phyloP scores from a whole-genome alignment of 192 early-diverging fungal species.

The Coemansia biformis region DNA sequence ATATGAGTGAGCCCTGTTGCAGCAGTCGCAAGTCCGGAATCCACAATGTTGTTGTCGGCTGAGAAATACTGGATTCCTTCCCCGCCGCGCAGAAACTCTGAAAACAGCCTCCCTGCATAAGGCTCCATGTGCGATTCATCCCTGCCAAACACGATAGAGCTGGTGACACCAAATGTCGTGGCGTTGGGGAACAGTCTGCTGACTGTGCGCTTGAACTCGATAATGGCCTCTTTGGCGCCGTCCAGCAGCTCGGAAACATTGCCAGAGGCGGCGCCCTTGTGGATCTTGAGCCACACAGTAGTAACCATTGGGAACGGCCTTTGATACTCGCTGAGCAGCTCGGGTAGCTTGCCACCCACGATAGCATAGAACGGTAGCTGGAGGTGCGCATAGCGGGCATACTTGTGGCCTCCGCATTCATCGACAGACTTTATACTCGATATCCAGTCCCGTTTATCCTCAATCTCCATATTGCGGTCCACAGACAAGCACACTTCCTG shows the following conservation, averaged over 20 bases:
- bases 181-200: constrained; percentile 18
- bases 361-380: constrained; percentile 9
- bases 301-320: constrained; percentile 4
- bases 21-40: neutral
- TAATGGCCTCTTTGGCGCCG: neutral
- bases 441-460: constrained; percentile 14
- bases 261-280: too few relatives aligned
- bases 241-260: constrained; percentile 1
- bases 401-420: constrained; percentile 3
- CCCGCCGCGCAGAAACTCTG: constrained; percentile 3
- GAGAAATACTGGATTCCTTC: constrained; percentile 8
- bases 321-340: neutral
- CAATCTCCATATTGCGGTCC: constrained; percentile 3
- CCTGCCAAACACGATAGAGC: constrained; percentile 4
- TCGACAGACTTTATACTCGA: neutral
- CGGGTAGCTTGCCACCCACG: constrained; percentile 2
- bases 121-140: neutral
- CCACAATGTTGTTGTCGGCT: neutral
- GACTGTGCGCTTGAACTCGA: constrained; percentile 1
- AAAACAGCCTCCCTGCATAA: constrained; percentile 4
- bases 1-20: constrained; percentile 5
- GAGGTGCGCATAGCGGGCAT: constrained; percentile 9
- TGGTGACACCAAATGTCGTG: constrained; percentile 2
- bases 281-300: constrained; percentile 1
- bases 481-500: constrained; percentile 12